These are phyloP conservation scores for Panicum miliaceum DNA, from an alignment of 176 grass and related monocot genomes.

Conservation along the genomic window DNA sequence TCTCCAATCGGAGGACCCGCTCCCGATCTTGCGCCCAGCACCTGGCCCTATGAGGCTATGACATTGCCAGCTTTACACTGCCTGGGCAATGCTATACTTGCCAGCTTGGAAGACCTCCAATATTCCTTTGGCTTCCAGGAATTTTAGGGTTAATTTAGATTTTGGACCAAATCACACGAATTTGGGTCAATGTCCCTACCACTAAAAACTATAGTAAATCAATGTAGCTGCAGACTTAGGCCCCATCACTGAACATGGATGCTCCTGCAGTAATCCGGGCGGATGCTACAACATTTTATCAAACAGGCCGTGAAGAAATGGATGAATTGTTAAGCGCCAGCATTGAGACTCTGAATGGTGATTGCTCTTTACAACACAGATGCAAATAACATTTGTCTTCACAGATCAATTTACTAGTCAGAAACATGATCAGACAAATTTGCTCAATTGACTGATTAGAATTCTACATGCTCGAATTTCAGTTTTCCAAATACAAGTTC, in stretches of 20 bases:
- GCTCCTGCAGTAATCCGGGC: background rate
- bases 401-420: background rate
- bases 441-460: constrained; percentile 38
- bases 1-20: too few species aligned
- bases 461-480: constrained; percentile 37
- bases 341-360: background rate
- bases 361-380: background rate
- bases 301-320: background rate
- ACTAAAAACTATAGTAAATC: too few species aligned
- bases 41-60: too few species aligned
- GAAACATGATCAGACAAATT: constrained; percentile 12
- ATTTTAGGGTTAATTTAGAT: too few species aligned
- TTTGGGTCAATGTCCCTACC: too few species aligned
- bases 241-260: background rate
- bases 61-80: too few species aligned
- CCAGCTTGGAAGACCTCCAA: too few species aligned
- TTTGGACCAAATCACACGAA: too few species aligned
- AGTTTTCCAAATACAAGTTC: constrained; percentile 42
- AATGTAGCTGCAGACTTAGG: too few species aligned
- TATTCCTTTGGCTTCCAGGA: too few species aligned
- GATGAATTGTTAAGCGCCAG: background rate
- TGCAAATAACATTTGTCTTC: background rate
- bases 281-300: background rate
- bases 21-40: too few species aligned
- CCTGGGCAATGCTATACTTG: too few species aligned